phyloP scores from a whole-genome alignment of 2,329 filamentous ascomycete species.

The Sporothrix humicola region DNA sequence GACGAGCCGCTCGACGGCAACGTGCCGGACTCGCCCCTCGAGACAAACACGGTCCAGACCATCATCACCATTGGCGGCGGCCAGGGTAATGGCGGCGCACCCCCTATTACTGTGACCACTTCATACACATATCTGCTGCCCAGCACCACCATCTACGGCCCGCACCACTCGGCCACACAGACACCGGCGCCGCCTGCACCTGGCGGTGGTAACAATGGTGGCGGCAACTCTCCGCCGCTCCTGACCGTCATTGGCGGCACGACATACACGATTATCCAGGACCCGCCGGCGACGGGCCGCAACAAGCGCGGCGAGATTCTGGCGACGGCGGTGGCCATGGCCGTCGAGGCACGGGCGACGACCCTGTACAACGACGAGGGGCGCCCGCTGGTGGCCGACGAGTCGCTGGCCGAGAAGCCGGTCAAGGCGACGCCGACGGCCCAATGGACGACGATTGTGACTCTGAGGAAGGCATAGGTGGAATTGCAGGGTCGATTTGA shows the following conservation, averaged over 20 bases:
- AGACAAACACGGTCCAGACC: conserved; percentile 31
- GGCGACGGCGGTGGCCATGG: not conserved
- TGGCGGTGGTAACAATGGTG: not conserved
- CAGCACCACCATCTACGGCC: conserved; percentile 30
- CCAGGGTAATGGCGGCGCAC: conserved; percentile 11
- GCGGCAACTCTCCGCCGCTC: not conserved
- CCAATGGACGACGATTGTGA: conserved; percentile 29
- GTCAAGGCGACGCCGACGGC: conserved; percentile 17
- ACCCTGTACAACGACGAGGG: conserved; percentile 20
- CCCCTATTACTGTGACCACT: conserved; percentile 32
- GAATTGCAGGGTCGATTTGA: too few relatives aligned
- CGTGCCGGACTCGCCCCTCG: conserved; percentile 30
- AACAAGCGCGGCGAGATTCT: conserved; percentile 4
- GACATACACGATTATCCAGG: conserved; percentile 30
- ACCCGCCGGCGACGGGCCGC: conserved; percentile 23
- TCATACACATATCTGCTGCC: conserved; percentile 30
- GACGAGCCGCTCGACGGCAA: conserved; percentile 27
- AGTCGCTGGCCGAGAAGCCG: not conserved
- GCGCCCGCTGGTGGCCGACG: not conserved
- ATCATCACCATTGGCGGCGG: conserved; percentile 29
- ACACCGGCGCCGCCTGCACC: conserved; percentile 1
- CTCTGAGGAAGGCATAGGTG: conserved; percentile 10
- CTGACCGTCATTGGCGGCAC: conserved; percentile 29
- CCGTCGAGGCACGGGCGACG: not conserved
- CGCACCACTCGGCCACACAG: conserved; percentile 8